These are phyloP conservation scores for Thermothielavioides terrestris DNA, from an alignment of 495 filamentous ascomycete genomes.

Conservation along the genomic window DNA sequence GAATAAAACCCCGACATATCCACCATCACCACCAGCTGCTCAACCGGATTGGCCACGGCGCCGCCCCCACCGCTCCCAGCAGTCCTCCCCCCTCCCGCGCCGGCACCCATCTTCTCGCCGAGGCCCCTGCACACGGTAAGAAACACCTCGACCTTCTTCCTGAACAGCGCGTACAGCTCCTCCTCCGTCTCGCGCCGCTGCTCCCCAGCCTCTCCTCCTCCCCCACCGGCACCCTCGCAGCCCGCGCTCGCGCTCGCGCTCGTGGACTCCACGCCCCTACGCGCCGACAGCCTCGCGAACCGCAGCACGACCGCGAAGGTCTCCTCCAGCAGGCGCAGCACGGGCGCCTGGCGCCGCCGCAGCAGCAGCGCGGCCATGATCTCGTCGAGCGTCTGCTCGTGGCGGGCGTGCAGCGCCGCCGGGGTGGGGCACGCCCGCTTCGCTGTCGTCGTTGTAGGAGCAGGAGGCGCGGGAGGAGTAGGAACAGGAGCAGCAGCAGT, in stretches of 20 bases:
- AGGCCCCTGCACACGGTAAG: conserved; percentile 53
- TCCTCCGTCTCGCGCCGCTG: conserved; percentile 34
- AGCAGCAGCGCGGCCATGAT: conserved; percentile 71
- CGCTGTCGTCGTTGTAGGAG: too few relatives aligned
- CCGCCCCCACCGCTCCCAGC: conserved; percentile 40
- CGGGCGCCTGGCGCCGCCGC: conserved; percentile 57
- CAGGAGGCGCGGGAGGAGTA: too few relatives aligned
- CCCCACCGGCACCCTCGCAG: conserved; percentile 8
- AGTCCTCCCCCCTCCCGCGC: conserved; percentile 22
- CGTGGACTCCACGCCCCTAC: too few relatives aligned
- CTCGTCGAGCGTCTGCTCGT: conserved; percentile 67
- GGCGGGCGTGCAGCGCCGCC: conserved; percentile 55
- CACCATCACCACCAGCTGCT: conserved; percentile 45
- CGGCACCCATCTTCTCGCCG: conserved; percentile 49
- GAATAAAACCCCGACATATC: conserved; percentile 56
- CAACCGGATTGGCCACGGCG: too few relatives aligned
- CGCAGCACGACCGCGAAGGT: conserved; percentile 64
- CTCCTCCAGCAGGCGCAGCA: conserved; percentile 65
- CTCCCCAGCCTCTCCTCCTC: neutral
- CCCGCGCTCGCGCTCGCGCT: too few relatives aligned
- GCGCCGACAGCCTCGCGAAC: too few relatives aligned
- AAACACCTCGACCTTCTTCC: conserved; percentile 62
- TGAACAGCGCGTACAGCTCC: conserved; percentile 54
- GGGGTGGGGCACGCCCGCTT: too few relatives aligned
- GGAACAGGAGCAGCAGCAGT: conserved; percentile 6